Evolutionary conservation across 176 grass and related monocot species (phyloP).

Genomic region (Typha latifolia): DNA sequence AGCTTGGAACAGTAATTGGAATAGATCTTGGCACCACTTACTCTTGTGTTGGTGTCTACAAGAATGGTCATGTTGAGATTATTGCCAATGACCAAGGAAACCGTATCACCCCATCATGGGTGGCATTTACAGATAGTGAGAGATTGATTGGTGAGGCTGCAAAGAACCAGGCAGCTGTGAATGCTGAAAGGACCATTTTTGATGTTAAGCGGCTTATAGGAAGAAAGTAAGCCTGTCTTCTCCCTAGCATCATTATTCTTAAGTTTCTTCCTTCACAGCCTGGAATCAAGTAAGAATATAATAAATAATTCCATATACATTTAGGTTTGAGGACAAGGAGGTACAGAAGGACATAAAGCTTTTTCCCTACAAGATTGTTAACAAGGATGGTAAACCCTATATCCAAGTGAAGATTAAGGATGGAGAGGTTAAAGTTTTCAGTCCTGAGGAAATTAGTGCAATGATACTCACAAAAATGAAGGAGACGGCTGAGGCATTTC

Average conservation of each 20-base stretch:
- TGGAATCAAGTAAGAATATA: neutral
- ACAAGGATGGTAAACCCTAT: conserved; percentile 17
- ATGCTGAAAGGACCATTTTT: conserved; percentile 26
- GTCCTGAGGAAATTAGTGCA: conserved; percentile 34
- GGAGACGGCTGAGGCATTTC: conserved; percentile 29
- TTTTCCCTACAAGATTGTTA: conserved; percentile 17
- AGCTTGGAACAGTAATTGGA: neutral
- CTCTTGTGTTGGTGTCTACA: conserved; percentile 3
- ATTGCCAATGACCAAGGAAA: conserved; percentile 1
- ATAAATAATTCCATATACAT: neutral
- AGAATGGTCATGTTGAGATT: conserved; percentile 2
- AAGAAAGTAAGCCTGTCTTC: conserved; percentile 5
- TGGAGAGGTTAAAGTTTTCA: conserved; percentile 21
- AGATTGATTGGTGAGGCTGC: conserved; percentile 1
- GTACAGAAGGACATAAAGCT: conserved; percentile 12
- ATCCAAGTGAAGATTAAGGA: conserved; percentile 21
- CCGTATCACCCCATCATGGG: neutral
- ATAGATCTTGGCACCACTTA: neutral
- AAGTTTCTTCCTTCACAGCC: neutral
- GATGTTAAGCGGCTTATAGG: conserved; percentile 29
- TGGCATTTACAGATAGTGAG: neutral
- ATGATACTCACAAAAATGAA: conserved; percentile 27
- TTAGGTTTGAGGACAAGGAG: conserved; percentile 8
- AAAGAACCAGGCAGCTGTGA: conserved; percentile 22
- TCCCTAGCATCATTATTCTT: neutral